Conservation (phyloP, 192 early-diverging fungal genomes). For the Phycomyces blakesleeanus region DNA sequence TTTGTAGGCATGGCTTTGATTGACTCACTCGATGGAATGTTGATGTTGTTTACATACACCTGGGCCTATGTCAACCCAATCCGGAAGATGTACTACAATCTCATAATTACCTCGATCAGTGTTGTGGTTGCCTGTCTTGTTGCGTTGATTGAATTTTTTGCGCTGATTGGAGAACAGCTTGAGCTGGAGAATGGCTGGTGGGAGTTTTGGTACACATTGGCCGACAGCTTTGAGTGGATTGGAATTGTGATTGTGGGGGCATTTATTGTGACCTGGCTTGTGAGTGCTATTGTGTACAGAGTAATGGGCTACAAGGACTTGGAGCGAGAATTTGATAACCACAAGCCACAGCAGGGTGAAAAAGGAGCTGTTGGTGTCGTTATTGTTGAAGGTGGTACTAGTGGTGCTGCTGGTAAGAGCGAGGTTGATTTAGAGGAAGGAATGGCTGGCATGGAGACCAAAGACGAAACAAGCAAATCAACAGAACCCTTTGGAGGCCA, state of each 20-base stretch:
- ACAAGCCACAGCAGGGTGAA: conserved; percentile 1
- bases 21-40: conserved; percentile 65
- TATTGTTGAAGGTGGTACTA: too few relatives aligned
- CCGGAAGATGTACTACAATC: conserved; percentile 64
- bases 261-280: conserved; percentile 41
- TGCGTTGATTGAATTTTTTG: conserved; percentile 52
- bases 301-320: conserved; percentile 38
- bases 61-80: conserved; percentile 62
- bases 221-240: conserved; percentile 48
- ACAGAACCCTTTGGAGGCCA: too few relatives aligned
- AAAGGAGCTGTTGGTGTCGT: not conserved
- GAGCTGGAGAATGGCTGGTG: conserved; percentile 38
- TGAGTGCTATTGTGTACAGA: conserved; percentile 37
- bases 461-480: not conserved
- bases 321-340: conserved; percentile 29
- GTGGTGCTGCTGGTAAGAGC: too few relatives aligned
- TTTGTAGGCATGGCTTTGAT: conserved; percentile 64
- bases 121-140: conserved; percentile 57
- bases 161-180: conserved; percentile 44
- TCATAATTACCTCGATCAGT: conserved; percentile 58
- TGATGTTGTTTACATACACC: conserved; percentile 61
- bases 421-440: too few relatives aligned
- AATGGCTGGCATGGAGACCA: not conserved
- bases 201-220: conserved; percentile 38
- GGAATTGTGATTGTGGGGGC: conserved; percentile 46